Conservation (phyloP, 2,329 filamentous ascomycete species). For the Ceratocystis alfenasii region DNA sequence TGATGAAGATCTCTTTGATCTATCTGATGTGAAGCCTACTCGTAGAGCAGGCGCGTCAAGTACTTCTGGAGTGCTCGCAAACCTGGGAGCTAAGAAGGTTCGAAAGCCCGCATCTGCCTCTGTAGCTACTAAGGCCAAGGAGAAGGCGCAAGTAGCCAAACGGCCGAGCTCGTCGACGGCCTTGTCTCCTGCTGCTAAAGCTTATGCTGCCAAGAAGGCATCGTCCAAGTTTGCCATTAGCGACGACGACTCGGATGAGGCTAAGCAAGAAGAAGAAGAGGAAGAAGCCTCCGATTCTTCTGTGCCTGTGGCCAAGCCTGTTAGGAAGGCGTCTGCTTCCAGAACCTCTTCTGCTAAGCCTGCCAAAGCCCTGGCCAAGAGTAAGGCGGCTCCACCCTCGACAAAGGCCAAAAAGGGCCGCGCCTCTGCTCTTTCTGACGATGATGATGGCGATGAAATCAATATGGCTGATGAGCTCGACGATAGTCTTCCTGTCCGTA, state of each 20-base stretch:
- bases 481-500: conserved; percentile 24
- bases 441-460: conserved; percentile 29
- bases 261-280: conserved; percentile 27
- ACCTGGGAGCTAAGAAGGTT: conserved; percentile 18
- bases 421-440: conserved; percentile 24
- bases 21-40: conserved; percentile 32
- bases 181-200: conserved; percentile 58
- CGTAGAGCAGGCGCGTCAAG: conserved; percentile 33
- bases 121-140: conserved; percentile 43
- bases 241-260: conserved; percentile 35
- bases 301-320: background rate
- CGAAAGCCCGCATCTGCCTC: conserved; percentile 13
- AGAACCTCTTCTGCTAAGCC: conserved; percentile 5
- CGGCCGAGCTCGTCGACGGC: conserved; percentile 25
- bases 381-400: background rate
- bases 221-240: conserved; percentile 30
- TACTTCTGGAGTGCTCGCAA: conserved; percentile 31
- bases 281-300: conserved; percentile 10
- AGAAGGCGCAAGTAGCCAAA: conserved; percentile 26
- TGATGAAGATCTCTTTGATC: conserved; percentile 23
- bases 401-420: conserved; percentile 1
- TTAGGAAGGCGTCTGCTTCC: background rate
- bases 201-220: conserved; percentile 43
- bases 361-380: background rate
- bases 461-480: conserved; percentile 38